Evolutionary conservation across 2,329 filamentous ascomycete species (phyloP).

Genomic region (Bipolaris cookei): DNA sequence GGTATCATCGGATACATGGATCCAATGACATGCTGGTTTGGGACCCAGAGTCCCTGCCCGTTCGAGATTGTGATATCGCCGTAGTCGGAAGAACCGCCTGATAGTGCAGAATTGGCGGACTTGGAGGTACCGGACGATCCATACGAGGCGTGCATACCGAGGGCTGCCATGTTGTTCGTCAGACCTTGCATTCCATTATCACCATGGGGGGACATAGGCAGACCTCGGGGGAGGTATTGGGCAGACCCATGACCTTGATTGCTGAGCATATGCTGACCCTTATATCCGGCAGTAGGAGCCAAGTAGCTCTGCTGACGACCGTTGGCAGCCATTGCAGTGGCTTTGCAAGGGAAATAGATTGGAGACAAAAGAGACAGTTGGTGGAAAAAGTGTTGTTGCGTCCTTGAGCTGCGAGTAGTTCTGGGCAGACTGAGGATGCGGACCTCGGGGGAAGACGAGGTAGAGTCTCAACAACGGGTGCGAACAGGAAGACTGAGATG

Average conservation of each 20-base stretch:
- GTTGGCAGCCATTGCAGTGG: conserved; percentile 38
- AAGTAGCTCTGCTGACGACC: conserved; percentile 41
- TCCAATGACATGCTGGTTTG: conserved; percentile 44
- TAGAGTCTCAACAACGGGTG: conserved; percentile 24
- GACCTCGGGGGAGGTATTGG: conserved; percentile 47
- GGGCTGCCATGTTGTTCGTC: conserved; percentile 45
- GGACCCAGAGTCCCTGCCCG: conserved; percentile 49
- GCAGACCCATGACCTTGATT: conserved; percentile 40
- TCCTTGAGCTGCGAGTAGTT: conserved; percentile 10
- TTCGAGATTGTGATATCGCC: conserved; percentile 41
- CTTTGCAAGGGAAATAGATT: conserved; percentile 4
- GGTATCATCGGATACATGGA: conserved; percentile 47
- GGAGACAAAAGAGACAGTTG: conserved; percentile 3
- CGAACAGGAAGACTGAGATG: conserved; percentile 38
- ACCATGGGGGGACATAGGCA: conserved; percentile 41
- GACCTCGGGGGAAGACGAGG: conserved; percentile 16
- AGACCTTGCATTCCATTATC: conserved; percentile 43
- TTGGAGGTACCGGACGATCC: conserved; percentile 42
- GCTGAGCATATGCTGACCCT: conserved; percentile 41
- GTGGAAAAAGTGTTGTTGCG: conserved; percentile 2
- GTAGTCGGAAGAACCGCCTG: conserved; percentile 45
- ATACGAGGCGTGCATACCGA: conserved; percentile 47
- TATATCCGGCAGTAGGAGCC: conserved; percentile 35
- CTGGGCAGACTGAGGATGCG: conserved; percentile 12
- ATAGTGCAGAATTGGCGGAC: conserved; percentile 40